Percentiles rank a stretch among this genome's conserved stretches.
phyloP scores from a whole-genome alignment of 176 grass and related monocot species.

The Poa annua region DNA sequence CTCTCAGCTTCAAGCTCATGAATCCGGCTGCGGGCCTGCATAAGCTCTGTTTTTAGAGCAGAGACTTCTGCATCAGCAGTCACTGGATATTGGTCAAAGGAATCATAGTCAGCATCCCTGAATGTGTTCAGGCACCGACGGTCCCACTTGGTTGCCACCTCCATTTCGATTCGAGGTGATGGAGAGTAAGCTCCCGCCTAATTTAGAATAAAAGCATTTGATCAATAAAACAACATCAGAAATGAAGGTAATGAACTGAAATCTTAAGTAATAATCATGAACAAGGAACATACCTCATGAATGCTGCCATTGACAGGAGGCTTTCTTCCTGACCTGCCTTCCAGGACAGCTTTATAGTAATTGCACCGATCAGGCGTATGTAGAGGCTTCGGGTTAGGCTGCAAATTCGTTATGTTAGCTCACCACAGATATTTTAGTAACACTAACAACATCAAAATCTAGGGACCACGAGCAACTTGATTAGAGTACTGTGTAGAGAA shows the following conservation, averaged over 20 bases:
- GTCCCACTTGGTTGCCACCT: conserved; percentile 87
- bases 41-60: conserved; percentile 55
- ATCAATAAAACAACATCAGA: conserved; percentile 41
- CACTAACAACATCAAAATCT: conserved; percentile 31
- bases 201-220: conserved; percentile 37
- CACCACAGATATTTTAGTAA: neutral
- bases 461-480: conserved; percentile 41
- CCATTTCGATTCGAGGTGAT: conserved; percentile 68
- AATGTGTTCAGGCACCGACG: conserved; percentile 36
- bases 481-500: conserved; percentile 28
- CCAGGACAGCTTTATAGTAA: conserved; percentile 54
- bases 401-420: conserved; percentile 47
- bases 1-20: conserved; percentile 61
- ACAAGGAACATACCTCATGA: conserved; percentile 59
- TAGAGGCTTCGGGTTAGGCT: conserved; percentile 58
- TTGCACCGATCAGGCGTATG: conserved; percentile 57
- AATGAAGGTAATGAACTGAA: conserved; percentile 22
- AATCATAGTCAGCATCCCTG: conserved; percentile 30
- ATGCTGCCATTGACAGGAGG: conserved; percentile 29
- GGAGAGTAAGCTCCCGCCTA: conserved; percentile 66
- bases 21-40: conserved; percentile 48
- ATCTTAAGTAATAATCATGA: conserved; percentile 11
- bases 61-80: conserved; percentile 50
- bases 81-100: conserved; percentile 28
- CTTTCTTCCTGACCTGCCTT: conserved; percentile 54